Evolutionary conservation across 2,329 filamentous ascomycete species (phyloP), one percentile per base, ranked within the genome.

Genomic region (Colletotrichum tropicale): DNA sequence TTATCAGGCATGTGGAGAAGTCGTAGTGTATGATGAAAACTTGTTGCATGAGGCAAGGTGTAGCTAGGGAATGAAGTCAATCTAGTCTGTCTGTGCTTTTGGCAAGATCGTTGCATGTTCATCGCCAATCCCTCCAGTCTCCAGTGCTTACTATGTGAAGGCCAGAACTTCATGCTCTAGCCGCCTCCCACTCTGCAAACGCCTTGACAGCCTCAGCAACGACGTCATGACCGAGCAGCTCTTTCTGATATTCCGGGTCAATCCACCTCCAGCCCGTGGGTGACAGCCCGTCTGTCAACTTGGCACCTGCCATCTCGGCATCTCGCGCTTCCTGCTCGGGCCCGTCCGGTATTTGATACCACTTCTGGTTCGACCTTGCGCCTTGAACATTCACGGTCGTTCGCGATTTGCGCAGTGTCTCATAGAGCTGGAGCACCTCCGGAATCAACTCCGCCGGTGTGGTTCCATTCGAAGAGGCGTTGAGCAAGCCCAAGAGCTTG

Each of bases 401-500:
- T 7, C 74, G 60, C 0, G 24, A 38, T 28, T 70, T 74, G 3
- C 74, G 26, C 9, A 66, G 5, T 9, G 21, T 30, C 43, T 74
- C 74, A 61, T 76, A 76, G 1, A 52, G 18, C 13, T 21, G 48
- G 4, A 76, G 52, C 28, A 76, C 38, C 6, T 61, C 60, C 18
- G 74, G 48, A 4, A 76, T n/a, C 30, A 43, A 18, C 30, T n/a
- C 26, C 16, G 26, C 8, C 4, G 61, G 18, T 2, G 43, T 13
- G n/a, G 21, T 16, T 4, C 16, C 56, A 3, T n/a, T 1, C 2
- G 13, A 13, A 15, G 21, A 24, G n/a, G 9, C 15, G 2, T 38
- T 52, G 5, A 69, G 34, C 5, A 75, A 9, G 18, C 74, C 74
- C 9, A 60, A 91, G 9, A 82, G 77, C 0, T 74, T 77, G 13